A percentile compares a stretch with the other conserved stretches of the same genome.
Evolutionary conservation across 2,329 filamentous ascomycete species (phyloP).

Genomic region (Fusarium xyrophilum): DNA sequence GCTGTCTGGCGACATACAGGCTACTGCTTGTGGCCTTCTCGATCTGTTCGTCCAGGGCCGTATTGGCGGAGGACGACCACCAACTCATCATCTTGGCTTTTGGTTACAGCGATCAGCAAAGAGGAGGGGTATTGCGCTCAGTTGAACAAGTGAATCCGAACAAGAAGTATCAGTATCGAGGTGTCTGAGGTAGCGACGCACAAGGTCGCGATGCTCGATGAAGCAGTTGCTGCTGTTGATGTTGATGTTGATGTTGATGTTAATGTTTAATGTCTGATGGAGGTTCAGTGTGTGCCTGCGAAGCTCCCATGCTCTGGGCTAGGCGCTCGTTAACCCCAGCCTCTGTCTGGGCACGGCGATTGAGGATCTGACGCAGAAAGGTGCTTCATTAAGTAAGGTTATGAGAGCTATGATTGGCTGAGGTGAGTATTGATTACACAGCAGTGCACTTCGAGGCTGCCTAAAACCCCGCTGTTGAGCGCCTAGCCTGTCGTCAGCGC

Average conservation of each 20-base stretch:
- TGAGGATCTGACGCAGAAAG: slow-evolving; percentile 32
- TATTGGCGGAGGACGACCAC: slow-evolving; percentile 92
- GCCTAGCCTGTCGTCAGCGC: slow-evolving; percentile 30
- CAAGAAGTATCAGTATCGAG: neutral
- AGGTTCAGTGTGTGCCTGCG: slow-evolving; percentile 22
- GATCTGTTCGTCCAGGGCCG: slow-evolving; percentile 94
- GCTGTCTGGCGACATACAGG: slow-evolving; percentile 63
- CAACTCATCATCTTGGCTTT: slow-evolving; percentile 76
- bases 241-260: slow-evolving; percentile 32
- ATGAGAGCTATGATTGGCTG: slow-evolving; percentile 24
- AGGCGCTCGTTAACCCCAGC: slow-evolving; percentile 36
- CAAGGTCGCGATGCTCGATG: slow-evolving; percentile 15
- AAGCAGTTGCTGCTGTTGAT: slow-evolving; percentile 8
- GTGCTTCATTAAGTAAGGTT: slow-evolving; percentile 32
- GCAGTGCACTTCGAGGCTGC: slow-evolving; percentile 15
- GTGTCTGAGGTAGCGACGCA: neutral
- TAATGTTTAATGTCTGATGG: slow-evolving; percentile 32
- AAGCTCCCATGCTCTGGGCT: slow-evolving; percentile 12
- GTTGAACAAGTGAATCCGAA: neutral
- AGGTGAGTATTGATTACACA: slow-evolving; percentile 26
- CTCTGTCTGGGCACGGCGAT: slow-evolving; percentile 34
- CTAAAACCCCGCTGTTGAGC: slow-evolving; percentile 17
- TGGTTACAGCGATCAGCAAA: slow-evolving; percentile 12
- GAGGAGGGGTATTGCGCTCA: neutral
- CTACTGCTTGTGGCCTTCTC: slow-evolving; percentile 94